Base-by-base conservation (phyloP, 1,139 yeast species). In the Spathaspora sp. region DNA sequence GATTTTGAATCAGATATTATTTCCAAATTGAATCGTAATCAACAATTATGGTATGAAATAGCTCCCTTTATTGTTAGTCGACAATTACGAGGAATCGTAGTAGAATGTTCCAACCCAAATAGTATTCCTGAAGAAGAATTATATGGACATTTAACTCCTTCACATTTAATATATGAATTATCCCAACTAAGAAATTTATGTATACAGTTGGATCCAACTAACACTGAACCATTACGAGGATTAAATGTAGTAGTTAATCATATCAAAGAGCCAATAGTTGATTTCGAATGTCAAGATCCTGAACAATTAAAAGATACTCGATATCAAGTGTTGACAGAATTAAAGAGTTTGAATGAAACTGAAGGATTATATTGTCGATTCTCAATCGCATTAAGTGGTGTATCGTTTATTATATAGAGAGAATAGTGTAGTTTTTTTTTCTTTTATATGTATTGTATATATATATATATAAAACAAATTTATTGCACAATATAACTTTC, bases 81-180 rank as follows among this genome's bases (percentile, higher is more conserved):
- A 15, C 41, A 49, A 18, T 63, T 89, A 39, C 69, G 65, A 25
- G 82, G 82, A 0, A 75, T 89, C 1, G 65, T 89, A 10, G 75
- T 90, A 27, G 97, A 90, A 61, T 90, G 97, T 58, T 87, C 96
- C 1, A 80, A 81, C 31, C 61, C 75, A 9, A 74, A 76, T 49
- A 65, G 68, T n/a, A 71, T 76, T 1, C 67, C 73, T 1, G 74
- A 71, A 11, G 63, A 65, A 5, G 60, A 66, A 49, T 58, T 86
- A 39, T 90, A 81, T 60, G 97, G 97, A 1, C 97, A 90, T 65
- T 62, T 90, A 62, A 82, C 87, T 18, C 95, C 97, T 2, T 53
- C 60, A 3, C 78, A 79, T 54, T 64, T 90, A 34, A 71, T 87
- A 11, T 59, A 67, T 15, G 96, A 89, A 56, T 67, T 90, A 36